Base-by-base conservation (phyloP, 441 rosid species). In the Capsella rubella region DNA sequence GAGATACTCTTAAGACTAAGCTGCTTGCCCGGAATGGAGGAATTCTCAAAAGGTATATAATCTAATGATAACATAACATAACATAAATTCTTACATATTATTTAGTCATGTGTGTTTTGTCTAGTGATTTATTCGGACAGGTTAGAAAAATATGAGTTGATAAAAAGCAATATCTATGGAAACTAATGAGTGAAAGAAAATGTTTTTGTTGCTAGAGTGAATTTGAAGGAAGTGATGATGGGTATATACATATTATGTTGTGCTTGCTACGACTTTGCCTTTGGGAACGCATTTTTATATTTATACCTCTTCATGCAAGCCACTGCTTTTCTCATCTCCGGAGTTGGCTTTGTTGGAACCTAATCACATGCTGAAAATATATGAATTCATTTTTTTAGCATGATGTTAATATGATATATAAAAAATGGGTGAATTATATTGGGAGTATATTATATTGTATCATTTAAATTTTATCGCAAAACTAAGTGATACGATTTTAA, bases 231-330 rank as follows among this genome's bases (percentile, higher is more conserved):
- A 77, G 61, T 84, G 55, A 73, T 75, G 61, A 74, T 73, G 81
- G 87, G 81, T 14, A 39, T 70, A 31, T 84, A 79, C 54, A 68
- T 79, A 74, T 63, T 78, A 31, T 59, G 69, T 67, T 72, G 83
- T 70, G 86, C 82, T 25, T 61, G 49, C 46, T 82, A 77, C 50
- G 79, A 80, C 65, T 21, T 82, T 53, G 69, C 60, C 46, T 74
- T 57, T 32, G 74, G 82, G 16, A 77, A 77, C 61, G 63, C 82
- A 54, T 61, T 69, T 72, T 80, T 80, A 75, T 82, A 68, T 46
- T 12, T 82, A n/a, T 84, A 82, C 67, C 86, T 81, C 45, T 78
- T 73, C 18, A 78, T 79, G 62, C 89, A 86, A 50, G 81, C 84
- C 14, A 69, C 46, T 15, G 83, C 87, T 53, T 84, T 81, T 72